Percentiles rank a stretch among this genome's conserved stretches.
phyloP scores from a whole-genome alignment of 2,329 filamentous ascomycete genomes.

The Ceratocystis variospora region DNA sequence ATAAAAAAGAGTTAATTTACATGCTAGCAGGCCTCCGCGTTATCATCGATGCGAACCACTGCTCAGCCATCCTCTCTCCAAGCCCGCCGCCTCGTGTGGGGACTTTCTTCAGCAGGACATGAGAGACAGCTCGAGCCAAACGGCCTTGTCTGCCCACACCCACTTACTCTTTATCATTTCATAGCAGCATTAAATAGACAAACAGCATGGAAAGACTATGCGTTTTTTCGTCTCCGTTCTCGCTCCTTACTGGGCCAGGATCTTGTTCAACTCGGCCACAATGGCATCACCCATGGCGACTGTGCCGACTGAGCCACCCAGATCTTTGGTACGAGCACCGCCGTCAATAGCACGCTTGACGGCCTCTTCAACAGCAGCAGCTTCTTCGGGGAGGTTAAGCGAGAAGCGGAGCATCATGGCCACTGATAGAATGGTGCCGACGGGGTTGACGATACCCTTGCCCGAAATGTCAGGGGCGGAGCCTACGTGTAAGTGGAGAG shows the following conservation, averaged over 20 bases:
- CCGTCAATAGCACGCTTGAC: conserved; percentile 67
- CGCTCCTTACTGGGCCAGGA: conserved; percentile 38
- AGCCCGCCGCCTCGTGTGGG: not conserved
- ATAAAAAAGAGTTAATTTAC: not conserved
- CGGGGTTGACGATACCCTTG: conserved; percentile 68
- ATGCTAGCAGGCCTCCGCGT: not conserved
- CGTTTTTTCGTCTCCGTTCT: not conserved
- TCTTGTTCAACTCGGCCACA: conserved; percentile 52
- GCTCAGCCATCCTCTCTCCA: not conserved
- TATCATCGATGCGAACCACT: not conserved
- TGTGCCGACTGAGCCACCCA: conserved; percentile 64
- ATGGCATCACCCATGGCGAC: conserved; percentile 66
- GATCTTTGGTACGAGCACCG: conserved; percentile 67
- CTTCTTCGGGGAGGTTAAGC: conserved; percentile 62
- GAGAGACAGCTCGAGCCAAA: not conserved
- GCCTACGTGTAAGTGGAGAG: conserved; percentile 33
- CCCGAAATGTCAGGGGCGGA: conserved; percentile 90
- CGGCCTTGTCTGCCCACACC: not conserved
- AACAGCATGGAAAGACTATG: not conserved
- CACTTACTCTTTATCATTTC: not conserved
- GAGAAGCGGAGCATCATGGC: conserved; percentile 97
- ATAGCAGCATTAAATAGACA: conserved; percentile 1
- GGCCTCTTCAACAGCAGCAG: conserved; percentile 65
- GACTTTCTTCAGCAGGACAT: not conserved
- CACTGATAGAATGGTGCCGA: conserved; percentile 81